Conservation (phyloP, 805 yeast species). For the Wilhelminamyces savonicus region DNA sequence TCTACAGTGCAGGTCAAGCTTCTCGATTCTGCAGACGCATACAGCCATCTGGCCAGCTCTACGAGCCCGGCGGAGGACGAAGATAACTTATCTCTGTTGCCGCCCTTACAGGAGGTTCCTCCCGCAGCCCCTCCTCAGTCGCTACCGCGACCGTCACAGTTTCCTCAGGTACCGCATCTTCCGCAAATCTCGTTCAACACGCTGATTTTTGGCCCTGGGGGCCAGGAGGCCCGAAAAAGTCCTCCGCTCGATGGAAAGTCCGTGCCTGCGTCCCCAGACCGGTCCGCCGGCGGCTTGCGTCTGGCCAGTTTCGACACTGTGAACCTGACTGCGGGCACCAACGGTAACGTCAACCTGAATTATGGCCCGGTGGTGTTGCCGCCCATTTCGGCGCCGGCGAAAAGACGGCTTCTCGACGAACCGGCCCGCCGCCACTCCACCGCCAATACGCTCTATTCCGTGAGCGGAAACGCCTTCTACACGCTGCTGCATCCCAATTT, state of each 20-base stretch:
- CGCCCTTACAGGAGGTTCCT: background rate
- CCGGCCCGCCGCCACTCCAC: slow-evolving; percentile 8
- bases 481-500: too few relatives aligned
- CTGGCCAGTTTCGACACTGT: slow-evolving; percentile 5
- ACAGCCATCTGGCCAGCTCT: background rate
- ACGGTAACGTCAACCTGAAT: too few relatives aligned
- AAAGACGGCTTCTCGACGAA: slow-evolving; percentile 9
- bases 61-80: background rate
- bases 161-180: slow-evolving; percentile 13
- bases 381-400: slow-evolving; percentile 7
- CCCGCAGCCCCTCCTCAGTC: background rate
- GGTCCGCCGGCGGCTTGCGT: slow-evolving; percentile 1
- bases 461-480: too few relatives aligned
- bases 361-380: slow-evolving; percentile 3
- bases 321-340: too few relatives aligned
- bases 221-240: too few relatives aligned
- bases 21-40: too few relatives aligned
- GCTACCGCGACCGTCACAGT: slow-evolving; percentile 2
- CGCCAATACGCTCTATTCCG: slow-evolving; percentile 5
- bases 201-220: slow-evolving; percentile 24
- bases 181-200: slow-evolving; percentile 37
- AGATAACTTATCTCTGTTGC: background rate
- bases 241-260: too few relatives aligned
- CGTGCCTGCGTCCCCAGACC: slow-evolving; percentile 4
- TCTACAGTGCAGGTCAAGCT: slow-evolving; percentile 10